phyloP scores from a whole-genome alignment of 768 basidiomycete genomes.

The Podaxis pistillaris region DNA sequence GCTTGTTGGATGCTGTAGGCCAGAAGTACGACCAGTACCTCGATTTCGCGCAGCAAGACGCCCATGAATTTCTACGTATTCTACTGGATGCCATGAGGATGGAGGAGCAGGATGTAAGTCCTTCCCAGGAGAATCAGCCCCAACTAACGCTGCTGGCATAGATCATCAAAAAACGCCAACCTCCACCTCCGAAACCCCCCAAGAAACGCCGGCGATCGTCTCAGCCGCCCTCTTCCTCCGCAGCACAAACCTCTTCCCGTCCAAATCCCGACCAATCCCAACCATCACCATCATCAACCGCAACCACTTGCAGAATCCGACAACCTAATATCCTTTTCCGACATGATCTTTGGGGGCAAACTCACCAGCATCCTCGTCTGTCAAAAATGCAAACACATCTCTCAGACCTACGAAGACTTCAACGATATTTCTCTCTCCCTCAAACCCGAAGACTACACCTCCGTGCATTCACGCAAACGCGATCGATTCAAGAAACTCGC shows the following conservation, averaged over 20 bases:
- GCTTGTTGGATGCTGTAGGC: slow-evolving; percentile 65
- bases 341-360: slow-evolving; percentile 88
- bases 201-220: slow-evolving; percentile 40
- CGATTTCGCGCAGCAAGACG: slow-evolving; percentile 94
- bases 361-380: slow-evolving; percentile 92
- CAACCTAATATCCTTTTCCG: slow-evolving; percentile 68
- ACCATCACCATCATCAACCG: slow-evolving; percentile 10
- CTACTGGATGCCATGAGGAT: slow-evolving; percentile 88
- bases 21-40: slow-evolving; percentile 92
- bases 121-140: background rate
- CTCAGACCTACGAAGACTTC: slow-evolving; percentile 91
- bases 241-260: slow-evolving; percentile 2
- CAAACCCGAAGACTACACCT: slow-evolving; percentile 70
- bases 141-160: slow-evolving; percentile 25
- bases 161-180: slow-evolving; percentile 78
- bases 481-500: slow-evolving; percentile 76
- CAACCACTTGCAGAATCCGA: slow-evolving; percentile 27
- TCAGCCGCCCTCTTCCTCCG: slow-evolving; percentile 11
- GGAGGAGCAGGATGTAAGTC: slow-evolving; percentile 86
- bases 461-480: slow-evolving; percentile 62
- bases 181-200: slow-evolving; percentile 32
- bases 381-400: slow-evolving; percentile 90
- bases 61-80: slow-evolving; percentile 90
- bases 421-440: slow-evolving; percentile 91
- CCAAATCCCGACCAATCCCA: slow-evolving; percentile 12